Evolutionary conservation across 1,139 yeast species (phyloP), one percentile per base, ranked within the genome.

Genomic region (Ogataea hybrid): DNA sequence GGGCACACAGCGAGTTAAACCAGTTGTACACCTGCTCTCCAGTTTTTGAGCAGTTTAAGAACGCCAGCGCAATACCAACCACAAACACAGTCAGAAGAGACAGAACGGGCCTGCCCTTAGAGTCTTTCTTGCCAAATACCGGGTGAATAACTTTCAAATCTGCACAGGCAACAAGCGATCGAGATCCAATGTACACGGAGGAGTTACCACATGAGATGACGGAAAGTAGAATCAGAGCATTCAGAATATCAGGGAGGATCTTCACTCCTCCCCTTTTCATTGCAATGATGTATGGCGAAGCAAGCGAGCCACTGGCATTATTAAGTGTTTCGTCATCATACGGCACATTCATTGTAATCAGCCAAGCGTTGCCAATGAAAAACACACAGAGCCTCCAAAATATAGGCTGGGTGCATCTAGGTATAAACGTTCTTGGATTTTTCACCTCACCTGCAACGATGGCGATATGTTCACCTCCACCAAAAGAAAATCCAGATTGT

Each of bases 171-270:
- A 77, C 78, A 47, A 77, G 66, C 35, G 79, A 71, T 61, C 82
- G 71, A 30, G 80, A 73, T 47, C 79, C 71, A 28, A 79, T 79
- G 52, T 75, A 77, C 33, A 77, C 79, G 12, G 79, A 73, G 11
- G 81, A 73, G 62, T 75, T 76, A 51, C 79, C 79, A 34, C 77
- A 77, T 2, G 81, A 74, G 18, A 77, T 62, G 28, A 76, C 79
- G 1, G 81, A 76, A 33, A 74, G 53, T 45, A 77, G 61, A 43
- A 77, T 69, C 27, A 77, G 74, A 11, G 79, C 81, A 55, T 77
- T 77, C 70, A 77, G 20, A 17, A 52, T 38, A 27, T 49, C 43
- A 9, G 53, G 51, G 4, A 49, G 37, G 10, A 46, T 42, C 22
- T 46, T 47, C 25, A 52, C 53, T 20, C 56, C 56, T 8, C 50